Base-by-base conservation (phyloP, 2,329 filamentous ascomycete genomes). In the Pyrenochaeta sp. region DNA sequence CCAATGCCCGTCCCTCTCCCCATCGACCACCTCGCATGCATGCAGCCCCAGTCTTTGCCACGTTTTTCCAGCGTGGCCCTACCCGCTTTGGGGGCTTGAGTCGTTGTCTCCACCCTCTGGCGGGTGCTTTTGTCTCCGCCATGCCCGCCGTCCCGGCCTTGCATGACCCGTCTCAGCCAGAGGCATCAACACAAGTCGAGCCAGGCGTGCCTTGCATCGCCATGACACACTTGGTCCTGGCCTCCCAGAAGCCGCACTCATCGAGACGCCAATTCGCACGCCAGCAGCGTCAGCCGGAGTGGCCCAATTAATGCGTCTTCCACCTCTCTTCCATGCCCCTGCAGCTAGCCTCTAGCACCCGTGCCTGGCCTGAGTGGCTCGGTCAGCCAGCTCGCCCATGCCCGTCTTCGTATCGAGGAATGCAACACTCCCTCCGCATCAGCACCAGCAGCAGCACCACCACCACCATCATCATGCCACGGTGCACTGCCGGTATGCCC, bases 11-110 rank as follows among this genome's bases (percentile, higher is more conserved):
- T 5, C n/a, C 21, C 39, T 23, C 4, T 5, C n/a, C 12, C 4
- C 14, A 43, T 54, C 32, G 49, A 27, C 43, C 32, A 45, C 14
- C 49, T 12, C 14, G 40, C 21, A n/a, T n/a, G 40, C 40, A 46
- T 40, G 45, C 55, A 51, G 60, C 53, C 55, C 52, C 62, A 58
- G 50, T 42, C 36, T 45, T n/a, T 52, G 57, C 62, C 62, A 64
- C 64, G 61, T 66, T 58, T 41, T 44, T 18, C 31, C 32, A 61
- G 56, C 54, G 54, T 49, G 58, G 56, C 44, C 57, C 59, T 56
- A 56, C 59, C 59, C 50, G 41, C 48, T 30, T 11, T 30, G 10
- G 20, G 3, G 14, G 11, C 20, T 39, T 20, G 9, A 18, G 36
- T 23, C 21, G 12, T 27, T 42, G 21, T 42, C 40, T 27, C 40